Evolutionary conservation across 2,329 filamentous ascomycete species (phyloP).

Genomic region (Teratosphaeria viscida): DNA sequence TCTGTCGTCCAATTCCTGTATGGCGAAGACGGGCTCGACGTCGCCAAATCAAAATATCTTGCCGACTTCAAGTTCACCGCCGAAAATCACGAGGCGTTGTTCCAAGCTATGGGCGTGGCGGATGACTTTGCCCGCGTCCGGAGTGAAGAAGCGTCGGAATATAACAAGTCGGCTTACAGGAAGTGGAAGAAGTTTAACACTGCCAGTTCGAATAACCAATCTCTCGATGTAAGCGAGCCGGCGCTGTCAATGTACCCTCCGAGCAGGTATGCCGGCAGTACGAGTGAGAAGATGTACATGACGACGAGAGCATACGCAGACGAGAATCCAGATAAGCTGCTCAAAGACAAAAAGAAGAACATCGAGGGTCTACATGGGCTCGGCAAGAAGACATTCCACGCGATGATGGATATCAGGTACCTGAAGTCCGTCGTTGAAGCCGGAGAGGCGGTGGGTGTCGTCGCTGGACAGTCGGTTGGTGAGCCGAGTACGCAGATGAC

Average conservation of each 20-base stretch:
- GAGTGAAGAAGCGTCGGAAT: constrained; percentile 54
- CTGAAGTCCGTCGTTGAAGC: constrained; percentile 85
- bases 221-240: constrained; percentile 59
- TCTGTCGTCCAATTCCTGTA: constrained; percentile 92
- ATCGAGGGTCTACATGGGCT: constrained; percentile 31
- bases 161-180: constrained; percentile 62
- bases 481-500: constrained; percentile 99
- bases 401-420: constrained; percentile 84
- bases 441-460: constrained; percentile 91
- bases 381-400: constrained; percentile 65
- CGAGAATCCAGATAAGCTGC: constrained; percentile 53
- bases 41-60: constrained; percentile 87
- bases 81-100: constrained; percentile 72
- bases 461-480: constrained; percentile 91
- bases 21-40: constrained; percentile 89
- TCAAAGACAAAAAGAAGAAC: constrained; percentile 50
- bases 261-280: constrained; percentile 68
- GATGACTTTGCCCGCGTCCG: constrained; percentile 44
- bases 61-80: constrained; percentile 83
- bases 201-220: neutral
- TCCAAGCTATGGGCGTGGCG: constrained; percentile 61
- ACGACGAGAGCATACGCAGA: constrained; percentile 67
- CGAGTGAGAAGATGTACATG: constrained; percentile 75
- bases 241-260: constrained; percentile 64
- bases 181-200: constrained; percentile 64